phyloP scores from a whole-genome alignment of 345 rosid genomes.

The Eucalyptus pumila region DNA sequence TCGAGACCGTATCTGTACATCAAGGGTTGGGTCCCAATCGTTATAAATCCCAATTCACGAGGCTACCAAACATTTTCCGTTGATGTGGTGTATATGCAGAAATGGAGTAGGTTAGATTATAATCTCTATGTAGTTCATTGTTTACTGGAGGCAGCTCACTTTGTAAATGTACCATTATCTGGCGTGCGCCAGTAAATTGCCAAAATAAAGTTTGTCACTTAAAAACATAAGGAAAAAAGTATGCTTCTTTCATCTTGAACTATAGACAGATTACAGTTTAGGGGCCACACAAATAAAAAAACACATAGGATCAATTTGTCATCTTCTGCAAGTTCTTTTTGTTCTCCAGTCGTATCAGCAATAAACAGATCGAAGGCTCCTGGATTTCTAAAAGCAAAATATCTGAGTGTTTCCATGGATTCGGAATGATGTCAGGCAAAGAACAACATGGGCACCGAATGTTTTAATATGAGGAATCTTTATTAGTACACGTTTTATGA shows the following conservation, averaged over 20 bases:
- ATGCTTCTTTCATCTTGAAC: not conserved
- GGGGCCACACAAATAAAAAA: not conserved
- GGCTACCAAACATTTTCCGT: not conserved
- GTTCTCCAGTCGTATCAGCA: not conserved
- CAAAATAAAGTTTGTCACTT: not conserved
- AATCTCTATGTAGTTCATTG: not conserved
- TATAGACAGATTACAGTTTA: not conserved
- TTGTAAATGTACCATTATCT: not conserved
- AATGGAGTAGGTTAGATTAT: not conserved
- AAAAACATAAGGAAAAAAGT: not conserved
- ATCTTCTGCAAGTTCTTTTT: not conserved
- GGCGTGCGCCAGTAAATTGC: not conserved
- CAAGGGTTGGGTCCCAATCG: not conserved
- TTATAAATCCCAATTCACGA: not conserved
- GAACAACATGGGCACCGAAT: not conserved
- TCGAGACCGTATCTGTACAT: not conserved
- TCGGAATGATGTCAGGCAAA: not conserved
- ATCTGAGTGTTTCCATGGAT: not conserved
- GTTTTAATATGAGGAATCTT: not conserved
- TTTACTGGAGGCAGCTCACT: not conserved
- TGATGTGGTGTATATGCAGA: not conserved
- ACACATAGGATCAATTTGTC: not conserved
- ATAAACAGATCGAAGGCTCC: not conserved
- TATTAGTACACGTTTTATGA: not conserved
- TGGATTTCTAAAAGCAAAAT: not conserved